Percentiles rank a stretch among this genome's conserved stretches.
phyloP scores from a whole-genome alignment of 805 yeast genomes.

The Suhomyces tanzawaensis region DNA sequence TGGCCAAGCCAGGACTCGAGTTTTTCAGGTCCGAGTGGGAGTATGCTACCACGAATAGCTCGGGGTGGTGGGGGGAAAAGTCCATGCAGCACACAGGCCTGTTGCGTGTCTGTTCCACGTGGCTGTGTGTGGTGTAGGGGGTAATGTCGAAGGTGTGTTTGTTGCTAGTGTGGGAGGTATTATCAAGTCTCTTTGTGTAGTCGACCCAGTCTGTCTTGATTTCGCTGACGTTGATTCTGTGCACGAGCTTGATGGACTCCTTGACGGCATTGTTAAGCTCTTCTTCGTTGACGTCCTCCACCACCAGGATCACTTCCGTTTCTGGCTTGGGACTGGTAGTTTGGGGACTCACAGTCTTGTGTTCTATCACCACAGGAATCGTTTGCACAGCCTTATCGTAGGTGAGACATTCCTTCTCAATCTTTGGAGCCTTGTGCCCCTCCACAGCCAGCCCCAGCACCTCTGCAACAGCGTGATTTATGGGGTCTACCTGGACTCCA shows the following conservation, averaged over 20 bases:
- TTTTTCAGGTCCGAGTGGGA: background rate
- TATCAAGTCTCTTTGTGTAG: constrained; percentile 8
- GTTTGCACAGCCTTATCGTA: constrained; percentile 27
- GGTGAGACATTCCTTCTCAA: constrained; percentile 10
- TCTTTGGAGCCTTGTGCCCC: background rate
- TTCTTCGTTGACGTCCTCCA: constrained; percentile 13
- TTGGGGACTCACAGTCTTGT: background rate
- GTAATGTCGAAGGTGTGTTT: background rate
- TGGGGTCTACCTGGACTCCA: constrained; percentile 32
- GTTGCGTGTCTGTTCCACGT: background rate
- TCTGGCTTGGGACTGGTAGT: background rate
- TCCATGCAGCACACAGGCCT: constrained; percentile 6
- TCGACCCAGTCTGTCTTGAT: constrained; percentile 4
- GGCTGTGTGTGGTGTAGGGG: background rate
- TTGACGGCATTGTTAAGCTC: constrained; percentile 19
- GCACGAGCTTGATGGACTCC: constrained; percentile 23
- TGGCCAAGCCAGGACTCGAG: constrained; percentile 10
- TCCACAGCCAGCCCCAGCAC: background rate
- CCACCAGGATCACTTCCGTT: background rate
- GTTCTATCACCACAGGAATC: background rate
- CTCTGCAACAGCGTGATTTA: too few relatives aligned
- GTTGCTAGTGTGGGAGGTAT: constrained; percentile 3
- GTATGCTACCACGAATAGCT: constrained; percentile 11
- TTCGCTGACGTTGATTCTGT: constrained; percentile 14
- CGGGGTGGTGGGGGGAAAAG: constrained; percentile 14